phyloP scores from a whole-genome alignment of 805 yeast genomes.

The Wickerhamomyces strasburgensis region DNA sequence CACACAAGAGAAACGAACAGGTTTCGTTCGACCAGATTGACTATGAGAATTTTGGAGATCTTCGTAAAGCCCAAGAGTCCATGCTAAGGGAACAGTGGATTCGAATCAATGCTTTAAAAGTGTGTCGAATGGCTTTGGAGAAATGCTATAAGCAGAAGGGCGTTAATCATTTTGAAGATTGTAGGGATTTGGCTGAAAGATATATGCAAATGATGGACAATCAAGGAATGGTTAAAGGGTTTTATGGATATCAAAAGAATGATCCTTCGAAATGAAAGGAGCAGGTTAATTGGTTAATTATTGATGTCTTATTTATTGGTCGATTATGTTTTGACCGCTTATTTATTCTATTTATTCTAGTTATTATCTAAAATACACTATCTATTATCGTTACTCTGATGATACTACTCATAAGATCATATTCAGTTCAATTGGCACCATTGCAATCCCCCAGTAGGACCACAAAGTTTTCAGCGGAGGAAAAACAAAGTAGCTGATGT shows the following conservation, averaged over 20 bases:
- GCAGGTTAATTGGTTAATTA: conserved; percentile 4
- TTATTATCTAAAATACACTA: too few species aligned
- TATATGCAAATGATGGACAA: conserved; percentile 72
- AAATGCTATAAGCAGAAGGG: conserved; percentile 61
- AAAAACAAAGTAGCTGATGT: too few species aligned
- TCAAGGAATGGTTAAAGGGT: conserved; percentile 61
- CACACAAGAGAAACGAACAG: conserved; percentile 55
- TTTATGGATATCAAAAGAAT: conserved; percentile 81
- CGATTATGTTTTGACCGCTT: neutral
- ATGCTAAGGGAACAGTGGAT: conserved; percentile 78
- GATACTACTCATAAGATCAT: too few species aligned
- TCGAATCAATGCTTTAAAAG: conserved; percentile 59
- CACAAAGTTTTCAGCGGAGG: too few species aligned
- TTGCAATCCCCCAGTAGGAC: too few species aligned
- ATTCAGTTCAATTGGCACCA: too few species aligned
- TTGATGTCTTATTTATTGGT: conserved; percentile 4
- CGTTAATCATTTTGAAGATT: conserved; percentile 70
- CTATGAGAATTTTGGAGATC: conserved; percentile 58
- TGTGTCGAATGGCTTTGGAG: conserved; percentile 69
- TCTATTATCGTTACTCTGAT: too few species aligned
- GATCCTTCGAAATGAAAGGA: conserved; percentile 63
- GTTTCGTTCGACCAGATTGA: conserved; percentile 83
- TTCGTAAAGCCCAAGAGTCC: conserved; percentile 70
- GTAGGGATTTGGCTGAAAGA: conserved; percentile 70
- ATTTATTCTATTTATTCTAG: too few species aligned